Evolutionary conservation across 495 filamentous ascomycete species (phyloP).

Genomic region (Hypoxylon lenormandii): DNA sequence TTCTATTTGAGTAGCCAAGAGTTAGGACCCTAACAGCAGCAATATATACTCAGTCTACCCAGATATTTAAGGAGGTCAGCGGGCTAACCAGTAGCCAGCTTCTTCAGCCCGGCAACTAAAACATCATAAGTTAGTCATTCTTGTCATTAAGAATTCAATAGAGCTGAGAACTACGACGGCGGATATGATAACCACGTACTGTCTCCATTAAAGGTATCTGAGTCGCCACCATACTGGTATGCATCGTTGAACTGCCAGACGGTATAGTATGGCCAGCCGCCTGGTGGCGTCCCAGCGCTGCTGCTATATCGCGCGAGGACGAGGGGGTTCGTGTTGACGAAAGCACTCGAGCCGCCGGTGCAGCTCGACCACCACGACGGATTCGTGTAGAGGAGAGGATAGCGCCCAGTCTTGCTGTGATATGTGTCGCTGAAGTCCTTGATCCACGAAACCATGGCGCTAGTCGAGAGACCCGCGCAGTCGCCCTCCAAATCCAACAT

Average conservation of each 20-base stretch:
- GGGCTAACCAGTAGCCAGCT: constrained; percentile 17
- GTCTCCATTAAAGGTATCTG: constrained; percentile 65
- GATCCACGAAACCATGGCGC: constrained; percentile 72
- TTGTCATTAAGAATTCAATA: neutral
- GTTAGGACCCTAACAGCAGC: too few relatives aligned
- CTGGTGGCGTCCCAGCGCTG: constrained; percentile 65
- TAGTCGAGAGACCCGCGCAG: constrained; percentile 66
- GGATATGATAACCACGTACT: constrained; percentile 20
- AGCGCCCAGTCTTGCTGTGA: constrained; percentile 61
- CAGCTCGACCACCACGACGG: constrained; percentile 73
- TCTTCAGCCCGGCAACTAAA: constrained; percentile 28
- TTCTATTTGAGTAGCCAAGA: too few relatives aligned
- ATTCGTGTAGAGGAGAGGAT: constrained; percentile 72
- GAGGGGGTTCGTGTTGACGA: constrained; percentile 65
- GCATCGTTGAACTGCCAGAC: constrained; percentile 70
- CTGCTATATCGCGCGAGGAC: constrained; percentile 68
- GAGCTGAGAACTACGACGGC: neutral
- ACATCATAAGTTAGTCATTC: neutral
- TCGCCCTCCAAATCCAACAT: constrained; percentile 74
- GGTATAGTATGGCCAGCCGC: constrained; percentile 69
- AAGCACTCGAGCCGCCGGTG: constrained; percentile 68
- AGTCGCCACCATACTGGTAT: constrained; percentile 65
- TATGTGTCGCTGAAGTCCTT: constrained; percentile 70
- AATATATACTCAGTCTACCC: neutral
- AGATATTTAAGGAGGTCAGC: neutral